Conservation (phyloP, 345 rosid genomes). For the Corymbia maculata region DNA sequence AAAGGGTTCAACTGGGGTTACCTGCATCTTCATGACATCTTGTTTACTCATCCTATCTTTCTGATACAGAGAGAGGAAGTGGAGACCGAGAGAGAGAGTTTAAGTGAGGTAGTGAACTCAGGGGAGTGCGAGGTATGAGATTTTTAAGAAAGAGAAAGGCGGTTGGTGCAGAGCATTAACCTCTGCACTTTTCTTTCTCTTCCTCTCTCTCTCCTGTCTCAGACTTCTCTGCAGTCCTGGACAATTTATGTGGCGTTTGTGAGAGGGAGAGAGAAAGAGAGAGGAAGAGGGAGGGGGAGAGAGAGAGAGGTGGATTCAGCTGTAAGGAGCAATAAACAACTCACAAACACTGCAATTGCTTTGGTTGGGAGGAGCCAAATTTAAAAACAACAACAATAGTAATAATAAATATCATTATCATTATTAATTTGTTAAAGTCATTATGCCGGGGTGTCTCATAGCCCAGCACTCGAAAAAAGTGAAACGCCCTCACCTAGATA, state of each 20-base stretch:
- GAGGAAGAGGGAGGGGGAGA: background rate
- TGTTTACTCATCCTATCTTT: constrained; percentile 47
- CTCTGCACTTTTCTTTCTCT: background rate
- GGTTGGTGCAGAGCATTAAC: background rate
- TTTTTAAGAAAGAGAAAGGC: background rate
- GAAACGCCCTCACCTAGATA: background rate
- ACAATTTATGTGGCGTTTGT: background rate
- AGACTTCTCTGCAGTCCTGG: background rate
- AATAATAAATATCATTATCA: background rate
- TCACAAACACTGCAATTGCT: background rate
- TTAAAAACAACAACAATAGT: background rate
- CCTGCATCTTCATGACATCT: constrained; percentile 79
- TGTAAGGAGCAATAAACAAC: background rate
- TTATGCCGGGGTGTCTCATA: background rate
- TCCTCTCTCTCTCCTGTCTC: background rate
- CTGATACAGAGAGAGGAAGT: background rate
- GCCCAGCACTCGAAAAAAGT: background rate
- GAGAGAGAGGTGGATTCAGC: background rate
- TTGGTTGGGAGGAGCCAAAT: background rate
- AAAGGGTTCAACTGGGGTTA: background rate
- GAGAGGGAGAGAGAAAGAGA: background rate
- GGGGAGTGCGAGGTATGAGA: background rate
- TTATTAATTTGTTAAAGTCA: background rate
- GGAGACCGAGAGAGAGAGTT: background rate
- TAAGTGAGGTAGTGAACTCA: background rate